These are phyloP conservation scores for Bretschneidera sinensis DNA, from an alignment of 345 rosid genomes.

Conservation along the genomic window DNA sequence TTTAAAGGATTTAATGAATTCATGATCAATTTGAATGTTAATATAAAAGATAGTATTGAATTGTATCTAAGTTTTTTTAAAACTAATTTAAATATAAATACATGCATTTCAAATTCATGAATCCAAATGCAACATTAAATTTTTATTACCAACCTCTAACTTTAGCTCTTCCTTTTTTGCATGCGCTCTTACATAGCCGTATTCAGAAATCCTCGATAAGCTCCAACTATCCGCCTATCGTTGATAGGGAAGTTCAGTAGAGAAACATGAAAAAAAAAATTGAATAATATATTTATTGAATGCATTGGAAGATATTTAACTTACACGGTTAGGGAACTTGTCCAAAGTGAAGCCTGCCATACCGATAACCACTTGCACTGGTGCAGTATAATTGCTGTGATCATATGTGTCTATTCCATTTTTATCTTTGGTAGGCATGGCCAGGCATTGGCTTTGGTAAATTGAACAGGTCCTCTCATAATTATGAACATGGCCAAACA, in stretches of 20 bases:
- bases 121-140: not conserved
- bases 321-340: constrained; percentile 35
- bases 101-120: not conserved
- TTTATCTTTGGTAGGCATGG: constrained; percentile 44
- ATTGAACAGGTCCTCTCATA: constrained; percentile 66
- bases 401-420: constrained; percentile 47
- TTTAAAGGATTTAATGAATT: too few species aligned
- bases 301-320: constrained; percentile 7
- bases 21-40: too few species aligned
- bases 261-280: not conserved
- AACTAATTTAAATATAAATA: too few species aligned
- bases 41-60: too few species aligned
- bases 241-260: not conserved
- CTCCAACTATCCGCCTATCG: constrained; percentile 42
- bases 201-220: constrained; percentile 41
- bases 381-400: constrained; percentile 50
- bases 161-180: constrained; percentile 37
- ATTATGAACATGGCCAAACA: constrained; percentile 70
- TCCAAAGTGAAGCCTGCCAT: constrained; percentile 65
- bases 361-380: constrained; percentile 58
- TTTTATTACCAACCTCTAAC: constrained; percentile 36
- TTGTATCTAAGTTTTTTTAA: too few species aligned
- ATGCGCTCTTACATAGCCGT: constrained; percentile 44
- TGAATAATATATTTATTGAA: not conserved
- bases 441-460: constrained; percentile 31